phyloP scores from a whole-genome alignment of 305 asterid genomes.

The Fraxinus baroniana region DNA sequence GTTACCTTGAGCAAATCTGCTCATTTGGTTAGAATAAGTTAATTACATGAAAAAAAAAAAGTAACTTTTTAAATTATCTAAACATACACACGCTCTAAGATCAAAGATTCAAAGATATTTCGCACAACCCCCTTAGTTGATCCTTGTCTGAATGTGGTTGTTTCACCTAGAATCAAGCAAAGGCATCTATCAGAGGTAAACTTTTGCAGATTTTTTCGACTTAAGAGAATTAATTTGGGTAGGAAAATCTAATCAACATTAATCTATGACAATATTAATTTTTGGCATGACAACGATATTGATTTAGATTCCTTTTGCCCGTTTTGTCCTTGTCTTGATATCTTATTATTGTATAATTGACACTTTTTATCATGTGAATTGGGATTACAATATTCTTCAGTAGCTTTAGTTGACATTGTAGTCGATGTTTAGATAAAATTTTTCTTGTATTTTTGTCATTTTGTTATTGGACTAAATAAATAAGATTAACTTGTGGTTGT shows the following conservation, averaged over 20 bases:
- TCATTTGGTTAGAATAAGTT: neutral
- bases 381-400: neutral
- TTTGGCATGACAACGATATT: neutral
- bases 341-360: neutral
- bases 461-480: neutral
- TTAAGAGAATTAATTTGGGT: neutral
- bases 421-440: neutral
- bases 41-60: neutral
- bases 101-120: neutral
- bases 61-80: neutral
- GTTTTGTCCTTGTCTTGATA: conserved; percentile 12
- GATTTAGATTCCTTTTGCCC: conserved; percentile 5
- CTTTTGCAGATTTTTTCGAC: neutral
- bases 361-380: neutral
- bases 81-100: neutral
- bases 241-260: neutral
- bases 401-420: no score
- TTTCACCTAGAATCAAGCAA: conserved; percentile 23
- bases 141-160: conserved; percentile 7
- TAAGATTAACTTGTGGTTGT: no score
- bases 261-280: neutral
- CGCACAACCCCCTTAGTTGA: neutral
- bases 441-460: neutral
- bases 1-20: no score
- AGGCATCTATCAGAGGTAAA: conserved; percentile 18